Base-by-base conservation (phyloP, 441 rosid genomes). In the Euphorbia corollata region DNA sequence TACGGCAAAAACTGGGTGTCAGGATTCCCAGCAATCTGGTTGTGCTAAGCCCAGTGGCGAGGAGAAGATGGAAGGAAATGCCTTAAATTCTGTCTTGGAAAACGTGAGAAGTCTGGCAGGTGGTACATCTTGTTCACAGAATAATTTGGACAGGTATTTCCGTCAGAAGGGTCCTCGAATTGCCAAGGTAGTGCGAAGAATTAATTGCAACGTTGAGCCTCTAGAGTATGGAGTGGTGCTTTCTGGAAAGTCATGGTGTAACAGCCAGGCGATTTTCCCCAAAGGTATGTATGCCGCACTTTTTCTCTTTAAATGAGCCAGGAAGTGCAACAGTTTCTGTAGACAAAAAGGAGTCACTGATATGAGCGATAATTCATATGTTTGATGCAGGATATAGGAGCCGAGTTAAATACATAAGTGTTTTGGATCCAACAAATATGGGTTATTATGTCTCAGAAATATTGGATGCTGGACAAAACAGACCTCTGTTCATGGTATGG, bases 131-230 rank as follows among this genome's bases (percentile, higher is more conserved):
- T 82, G 84, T 77, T 77, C 87, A 23, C 95, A 87, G 61, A 88
- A 77, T 78, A 95, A 85, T 81, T 73, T 85, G 74, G 98, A 91
- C 69, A 84, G 84, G 71, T 67, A 76, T 79, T 75, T 78, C 72
- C 88, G 98, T 74, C 98, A 87, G 75, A 94, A 88, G 78, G 99
- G 99, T 70, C 99, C 99, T 36, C 97, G 98, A 41, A 90, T 95
- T 77, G 99, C 99, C 13, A 95, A 95, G 91, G 90, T 95, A 10
- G 98, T 92, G 73, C 81, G 99, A 72, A 89, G 99, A 77, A 92
- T 95, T 82, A 95, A 84, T 72, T 90, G 99, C 84, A 90, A 79
- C 75, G 98, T 90, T 68, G 97, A 89, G 83, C 89, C 93, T 72
- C 72, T 90, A 76, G 88, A 82, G 61, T 83, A 76, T 67, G 99